These are phyloP conservation scores for Jimgerdemannia lactiflua DNA, from an alignment of 192 early-diverging fungal genomes.

Conservation along the genomic window DNA sequence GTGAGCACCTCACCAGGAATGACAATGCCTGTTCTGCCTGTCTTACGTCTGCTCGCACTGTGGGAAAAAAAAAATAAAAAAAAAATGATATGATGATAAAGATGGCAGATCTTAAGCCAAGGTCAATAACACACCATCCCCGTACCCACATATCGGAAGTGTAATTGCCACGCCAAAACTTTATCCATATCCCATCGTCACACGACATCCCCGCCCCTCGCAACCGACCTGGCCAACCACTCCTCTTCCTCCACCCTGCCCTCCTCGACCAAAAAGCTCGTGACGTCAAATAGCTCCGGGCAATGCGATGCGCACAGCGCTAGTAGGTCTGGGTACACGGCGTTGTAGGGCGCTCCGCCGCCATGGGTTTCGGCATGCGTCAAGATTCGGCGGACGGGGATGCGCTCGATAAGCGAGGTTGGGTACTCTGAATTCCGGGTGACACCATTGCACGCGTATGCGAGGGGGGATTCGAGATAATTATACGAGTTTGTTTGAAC, in stretches of 20 bases:
- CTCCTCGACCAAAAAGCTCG: background rate
- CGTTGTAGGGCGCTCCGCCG: background rate
- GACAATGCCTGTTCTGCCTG: background rate
- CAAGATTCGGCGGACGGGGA: background rate
- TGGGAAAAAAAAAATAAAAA: background rate
- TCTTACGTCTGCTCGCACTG: background rate
- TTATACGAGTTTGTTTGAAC: background rate
- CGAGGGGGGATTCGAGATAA: no score
- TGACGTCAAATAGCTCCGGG: slow-evolving; percentile 3
- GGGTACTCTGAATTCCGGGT: background rate
- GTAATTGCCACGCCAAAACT: no score
- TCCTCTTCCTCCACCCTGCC: background rate
- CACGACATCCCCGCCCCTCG: background rate
- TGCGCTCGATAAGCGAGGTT: background rate
- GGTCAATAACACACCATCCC: background rate
- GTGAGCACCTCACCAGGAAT: background rate
- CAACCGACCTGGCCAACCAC: background rate
- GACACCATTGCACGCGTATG: no score
- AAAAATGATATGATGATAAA: background rate
- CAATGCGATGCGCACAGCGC: background rate
- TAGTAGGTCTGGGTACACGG: background rate
- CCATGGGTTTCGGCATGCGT: background rate
- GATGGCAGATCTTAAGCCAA: background rate
- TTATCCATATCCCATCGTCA: background rate
- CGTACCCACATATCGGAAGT: no score